Percentiles rank a stretch among this genome's conserved stretches.
Evolutionary conservation across 2,329 filamentous ascomycete genomes (phyloP).

Genomic region (Alternaria sp.): DNA sequence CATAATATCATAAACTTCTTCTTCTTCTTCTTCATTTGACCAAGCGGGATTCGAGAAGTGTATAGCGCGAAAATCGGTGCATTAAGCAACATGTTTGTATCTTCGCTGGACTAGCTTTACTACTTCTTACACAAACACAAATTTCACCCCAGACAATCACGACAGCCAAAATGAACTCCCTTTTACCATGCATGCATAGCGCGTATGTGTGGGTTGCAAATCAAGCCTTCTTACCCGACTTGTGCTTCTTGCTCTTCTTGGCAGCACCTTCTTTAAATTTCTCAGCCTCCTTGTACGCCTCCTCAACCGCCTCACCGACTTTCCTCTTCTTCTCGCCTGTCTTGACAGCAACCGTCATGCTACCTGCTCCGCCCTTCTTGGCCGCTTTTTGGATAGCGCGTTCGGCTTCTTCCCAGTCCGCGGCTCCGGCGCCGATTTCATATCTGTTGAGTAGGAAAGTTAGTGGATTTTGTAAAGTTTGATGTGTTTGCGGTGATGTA

Average conservation of each 20-base stretch:
- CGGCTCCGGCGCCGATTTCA: constrained; percentile 58
- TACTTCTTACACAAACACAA: background rate
- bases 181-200: constrained; percentile 5
- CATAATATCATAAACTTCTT: constrained; percentile 1
- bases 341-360: constrained; percentile 80
- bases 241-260: constrained; percentile 49
- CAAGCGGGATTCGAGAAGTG: background rate
- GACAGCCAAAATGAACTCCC: background rate
- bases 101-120: background rate
- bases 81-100: background rate
- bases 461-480: background rate
- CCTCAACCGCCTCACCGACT: constrained; percentile 64
- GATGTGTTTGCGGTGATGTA: background rate
- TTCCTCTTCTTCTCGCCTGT: constrained; percentile 79
- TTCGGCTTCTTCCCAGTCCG: constrained; percentile 71
- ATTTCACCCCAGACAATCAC: background rate
- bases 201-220: background rate
- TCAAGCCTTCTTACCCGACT: constrained; percentile 56
- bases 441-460: constrained; percentile 44
- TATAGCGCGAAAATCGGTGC: background rate
- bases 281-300: constrained; percentile 54
- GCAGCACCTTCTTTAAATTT: constrained; percentile 46
- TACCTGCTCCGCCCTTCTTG: constrained; percentile 60
- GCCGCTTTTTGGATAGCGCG: constrained; percentile 69
- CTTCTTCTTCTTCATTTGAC: background rate